These are phyloP conservation scores for Acanthamoeba castellanii DNA, from an alignment of 208 protist species.

Conservation along the genomic window DNA sequence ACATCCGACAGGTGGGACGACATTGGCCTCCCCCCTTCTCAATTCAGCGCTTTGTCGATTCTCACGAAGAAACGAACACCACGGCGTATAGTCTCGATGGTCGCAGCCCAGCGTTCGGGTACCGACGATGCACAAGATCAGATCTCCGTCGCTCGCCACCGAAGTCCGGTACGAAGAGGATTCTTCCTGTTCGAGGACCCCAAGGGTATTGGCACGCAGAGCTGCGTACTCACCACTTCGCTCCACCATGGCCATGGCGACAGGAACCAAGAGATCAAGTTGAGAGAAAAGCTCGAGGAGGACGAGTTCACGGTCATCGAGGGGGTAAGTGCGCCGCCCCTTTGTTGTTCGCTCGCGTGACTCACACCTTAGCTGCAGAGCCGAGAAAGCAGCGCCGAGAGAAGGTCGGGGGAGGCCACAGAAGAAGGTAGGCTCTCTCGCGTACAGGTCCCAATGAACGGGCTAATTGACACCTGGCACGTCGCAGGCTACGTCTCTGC, in stretches of 20 bases:
- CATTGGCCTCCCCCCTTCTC: neutral
- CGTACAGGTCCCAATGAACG: too few species aligned
- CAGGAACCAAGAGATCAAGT: neutral
- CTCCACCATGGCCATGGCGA: neutral
- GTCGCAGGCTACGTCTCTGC: too few species aligned
- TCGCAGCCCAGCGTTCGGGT: neutral
- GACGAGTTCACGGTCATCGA: neutral
- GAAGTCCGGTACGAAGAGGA: neutral
- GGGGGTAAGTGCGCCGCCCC: too few species aligned
- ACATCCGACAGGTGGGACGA: conserved; percentile 34
- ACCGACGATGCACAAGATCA: conserved; percentile 42
- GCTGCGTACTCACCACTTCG: neutral
- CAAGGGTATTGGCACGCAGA: too few species aligned
- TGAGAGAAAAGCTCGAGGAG: neutral
- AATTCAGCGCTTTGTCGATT: neutral
- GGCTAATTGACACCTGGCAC: too few species aligned
- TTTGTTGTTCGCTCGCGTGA: too few species aligned
- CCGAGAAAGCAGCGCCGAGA: neutral
- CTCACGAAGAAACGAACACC: neutral
- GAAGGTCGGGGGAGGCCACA: neutral
- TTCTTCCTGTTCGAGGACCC: too few species aligned
- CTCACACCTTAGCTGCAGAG: too few species aligned
- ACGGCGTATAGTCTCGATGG: neutral
- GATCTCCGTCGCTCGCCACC: conserved; percentile 23
- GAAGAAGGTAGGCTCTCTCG: neutral